phyloP scores from a whole-genome alignment of 2,329 filamentous ascomycete species.

The Rugonectria rugulosa region DNA sequence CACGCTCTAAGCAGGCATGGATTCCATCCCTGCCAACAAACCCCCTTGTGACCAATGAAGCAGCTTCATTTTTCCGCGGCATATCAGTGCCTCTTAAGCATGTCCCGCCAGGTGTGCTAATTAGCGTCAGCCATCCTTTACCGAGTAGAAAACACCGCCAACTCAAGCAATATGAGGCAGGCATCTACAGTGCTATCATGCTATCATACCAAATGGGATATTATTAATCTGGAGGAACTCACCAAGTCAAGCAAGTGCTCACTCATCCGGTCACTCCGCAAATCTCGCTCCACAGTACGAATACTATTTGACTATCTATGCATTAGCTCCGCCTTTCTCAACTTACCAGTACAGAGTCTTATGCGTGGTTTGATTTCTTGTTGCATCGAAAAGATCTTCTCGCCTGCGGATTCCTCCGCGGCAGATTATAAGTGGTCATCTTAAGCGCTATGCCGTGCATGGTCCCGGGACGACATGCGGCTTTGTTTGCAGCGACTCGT shows the following conservation, averaged over 20 bases:
- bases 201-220: too few species aligned
- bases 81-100: neutral
- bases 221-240: too few species aligned
- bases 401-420: neutral
- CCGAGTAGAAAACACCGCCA: neutral
- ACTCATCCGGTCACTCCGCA: neutral
- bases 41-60: neutral
- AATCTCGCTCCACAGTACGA: slow-evolving; percentile 6
- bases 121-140: neutral
- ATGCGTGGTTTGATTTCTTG: slow-evolving; percentile 2
- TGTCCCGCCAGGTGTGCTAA: neutral
- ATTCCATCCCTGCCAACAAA: slow-evolving; percentile 2
- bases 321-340: slow-evolving; percentile 2
- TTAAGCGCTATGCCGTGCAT: slow-evolving; percentile 26
- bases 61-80: neutral
- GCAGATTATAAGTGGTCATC: slow-evolving; percentile 12
- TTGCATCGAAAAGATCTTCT: slow-evolving; percentile 9
- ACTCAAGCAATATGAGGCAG: neutral
- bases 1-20: neutral
- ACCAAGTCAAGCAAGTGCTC: neutral
- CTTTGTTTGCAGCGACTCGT: slow-evolving; percentile 18
- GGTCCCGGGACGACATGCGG: slow-evolving; percentile 12
- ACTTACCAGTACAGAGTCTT: slow-evolving; percentile 13
- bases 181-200: too few species aligned
- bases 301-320: neutral